Base-by-base conservation (phyloP, 2,329 filamentous ascomycete species). In the Fusarium solani-melongenae region DNA sequence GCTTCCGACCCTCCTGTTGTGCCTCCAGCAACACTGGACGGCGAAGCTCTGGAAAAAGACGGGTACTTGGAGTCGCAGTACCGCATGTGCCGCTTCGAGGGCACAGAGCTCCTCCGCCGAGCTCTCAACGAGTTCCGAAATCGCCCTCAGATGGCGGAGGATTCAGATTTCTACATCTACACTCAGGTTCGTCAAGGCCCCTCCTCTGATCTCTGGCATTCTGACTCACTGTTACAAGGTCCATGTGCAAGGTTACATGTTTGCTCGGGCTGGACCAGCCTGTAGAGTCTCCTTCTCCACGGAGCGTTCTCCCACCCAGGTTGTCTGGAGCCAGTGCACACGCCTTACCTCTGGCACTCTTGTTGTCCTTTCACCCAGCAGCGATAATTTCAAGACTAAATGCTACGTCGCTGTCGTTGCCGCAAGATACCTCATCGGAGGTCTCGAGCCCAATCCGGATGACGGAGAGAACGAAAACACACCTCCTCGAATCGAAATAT, bases 11-110 rank as follows among this genome's bases (percentile, higher is more conserved):
- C 76, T 4, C 61, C 74, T 5, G 44, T 49, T 0, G 44, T 81
- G 5, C 76, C 75, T 1, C n/a, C 53, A 6, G 41, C 64, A 2
- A 60, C 46, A 1, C 41, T 61, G 4, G 33, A 63, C 4, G 29
- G 29, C 2, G 41, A 58, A 0, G 8, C 41, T 0, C 29, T 36
- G 1, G 66, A 71, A 2, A 81, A 80, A 22, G 55, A 71, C 6
- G 84, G 87, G 0, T 98, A 97, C 66, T 84, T 98, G 0, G 84
- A 89, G 34, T 88, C 90, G 0, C 93, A 97, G 58, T 97, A 96
- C 78, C 85, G 90, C 4, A 87, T 98, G 2, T 86, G 94, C 9
- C 88, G 95, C 4, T 93, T 94, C 77, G 94, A 98, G 78, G 89
- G 91, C 0, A 84, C 93, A 4, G 88, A 92, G 14, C 88, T 91